Evolutionary conservation across 1,284 basidiomycete species (phyloP).

Genomic region (Fomitopsis betulina): DNA sequence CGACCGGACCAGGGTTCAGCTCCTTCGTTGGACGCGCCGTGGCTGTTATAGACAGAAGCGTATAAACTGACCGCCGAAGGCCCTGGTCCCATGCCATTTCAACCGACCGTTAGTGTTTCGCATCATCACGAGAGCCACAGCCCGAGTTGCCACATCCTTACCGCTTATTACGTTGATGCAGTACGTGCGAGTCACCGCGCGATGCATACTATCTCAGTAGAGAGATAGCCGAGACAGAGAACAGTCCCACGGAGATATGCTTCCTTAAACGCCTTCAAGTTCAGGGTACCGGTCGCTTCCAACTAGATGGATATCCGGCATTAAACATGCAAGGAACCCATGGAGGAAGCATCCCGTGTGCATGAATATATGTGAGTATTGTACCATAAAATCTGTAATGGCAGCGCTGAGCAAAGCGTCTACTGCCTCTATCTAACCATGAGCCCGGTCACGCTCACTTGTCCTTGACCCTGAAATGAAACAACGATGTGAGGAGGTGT

Average conservation of each 20-base stretch:
- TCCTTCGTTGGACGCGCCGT: neutral
- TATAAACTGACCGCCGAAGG: neutral
- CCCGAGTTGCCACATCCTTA: neutral
- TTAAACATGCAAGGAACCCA: neutral
- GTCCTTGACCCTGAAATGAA: conserved; percentile 29
- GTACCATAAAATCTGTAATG: conserved; percentile 16
- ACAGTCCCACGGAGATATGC: neutral
- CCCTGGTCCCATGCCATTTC: neutral
- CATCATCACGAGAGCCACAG: neutral
- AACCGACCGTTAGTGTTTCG: too few species aligned
- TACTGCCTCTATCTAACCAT: conserved; percentile 12
- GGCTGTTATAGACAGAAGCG: neutral
- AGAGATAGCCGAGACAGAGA: neutral
- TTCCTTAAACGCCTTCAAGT: neutral
- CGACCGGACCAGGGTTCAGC: neutral
- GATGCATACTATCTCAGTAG: too few species aligned
- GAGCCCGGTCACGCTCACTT: conserved; percentile 8
- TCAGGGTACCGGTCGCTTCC: too few species aligned
- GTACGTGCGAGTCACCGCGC: too few species aligned
- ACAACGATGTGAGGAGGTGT: conserved; percentile 5
- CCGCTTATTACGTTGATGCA: too few species aligned
- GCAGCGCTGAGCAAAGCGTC: conserved; percentile 2
- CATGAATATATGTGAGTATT: conserved; percentile 9
- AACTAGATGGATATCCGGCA: neutral
- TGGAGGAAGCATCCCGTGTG: neutral